Evolutionary conservation across 176 grass and related monocot species (phyloP), one percentile per base, ranked within the genome.

Genomic region (Melocanna baccifera): DNA sequence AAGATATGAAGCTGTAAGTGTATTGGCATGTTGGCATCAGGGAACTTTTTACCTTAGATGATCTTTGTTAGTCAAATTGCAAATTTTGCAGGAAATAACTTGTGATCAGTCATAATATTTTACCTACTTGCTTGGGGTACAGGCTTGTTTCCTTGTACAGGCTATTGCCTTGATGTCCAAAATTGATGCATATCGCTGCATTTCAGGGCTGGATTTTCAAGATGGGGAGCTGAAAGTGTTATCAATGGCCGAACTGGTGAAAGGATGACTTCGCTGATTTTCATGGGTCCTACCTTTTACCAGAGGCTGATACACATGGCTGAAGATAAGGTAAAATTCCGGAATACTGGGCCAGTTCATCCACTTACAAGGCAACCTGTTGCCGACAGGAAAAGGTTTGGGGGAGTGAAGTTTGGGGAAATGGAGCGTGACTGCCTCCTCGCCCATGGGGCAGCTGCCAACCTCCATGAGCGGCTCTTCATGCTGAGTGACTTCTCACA

Each of bases 351-450:
- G 4, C 96, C 93, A 4, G 96, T 96, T 28, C 96, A 98, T 71
- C 93, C 96, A 1, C 83, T 98, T 46, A 98, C 96, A 45, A 78
- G 96, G 62, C 96, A 99, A 42, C 91, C 96, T 0, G 96, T 94
- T 3, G 89, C 88, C 0, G 96, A 99, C 89, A 77, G 91, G 64
- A 99, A 93, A 43, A 86, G 92, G 61, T 98, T 95, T 29, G 92
- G 95, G 5, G 95, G 95, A n/a, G 92, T 98, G 14, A 98, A 98
- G 62, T 98, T 98, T 26, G 92, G 95, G 59, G 95, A 98, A 59
- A 98, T 98, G 95, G 95, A 98, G 76, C 84, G 92, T 0, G 95
- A 98, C 76, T 95, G 91, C 78, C 89, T 98, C n/a, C 92, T 98
- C 4, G 92, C 92, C 62, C 95, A 98, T 20, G 96, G 92, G 1